These are phyloP conservation scores for Austroboletus eburneus DNA, from an alignment of 768 basidiomycete genomes.

Conservation along the genomic window DNA sequence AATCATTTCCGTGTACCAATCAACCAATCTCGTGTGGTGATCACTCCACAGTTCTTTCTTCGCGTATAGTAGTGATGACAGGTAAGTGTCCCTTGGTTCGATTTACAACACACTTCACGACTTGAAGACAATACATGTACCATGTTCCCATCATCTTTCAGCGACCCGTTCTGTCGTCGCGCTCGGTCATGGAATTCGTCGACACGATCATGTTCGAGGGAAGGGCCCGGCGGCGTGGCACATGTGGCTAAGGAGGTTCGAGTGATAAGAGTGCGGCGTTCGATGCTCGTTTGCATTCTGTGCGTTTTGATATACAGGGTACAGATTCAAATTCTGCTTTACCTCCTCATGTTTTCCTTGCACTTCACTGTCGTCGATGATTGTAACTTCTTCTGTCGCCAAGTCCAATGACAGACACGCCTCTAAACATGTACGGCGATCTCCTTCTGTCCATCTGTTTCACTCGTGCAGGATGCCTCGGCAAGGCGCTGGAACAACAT, in stretches of 20 bases:
- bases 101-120: conserved; percentile 94
- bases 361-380: conserved; percentile 27
- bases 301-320: too few species aligned
- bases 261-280: conserved; percentile 62
- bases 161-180: conserved; percentile 38
- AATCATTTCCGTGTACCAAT: too few species aligned
- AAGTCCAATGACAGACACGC: conserved; percentile 8
- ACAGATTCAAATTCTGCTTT: conserved; percentile 71
- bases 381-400: conserved; percentile 8
- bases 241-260: conserved; percentile 60
- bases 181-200: conserved; percentile 29
- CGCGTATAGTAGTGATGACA: conserved; percentile 31
- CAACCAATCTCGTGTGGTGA: too few species aligned
- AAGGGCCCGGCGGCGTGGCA: conserved; percentile 51
- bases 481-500: conserved; percentile 35
- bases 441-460: conserved; percentile 44
- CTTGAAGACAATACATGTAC: conserved; percentile 19
- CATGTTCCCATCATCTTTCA: conserved; percentile 17
- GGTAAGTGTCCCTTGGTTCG: conserved; percentile 97
- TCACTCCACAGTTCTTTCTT: too few species aligned
- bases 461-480: conserved; percentile 60
- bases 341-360: conserved; percentile 57
- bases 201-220: conserved; percentile 39
- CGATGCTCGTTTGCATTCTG: conserved; percentile 9
- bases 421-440: conserved; percentile 20